Evolutionary conservation across 1,139 yeast species (phyloP), one percentile per base, ranked within the genome.

Genomic region (Kurtzmaniella quercitrusa): DNA sequence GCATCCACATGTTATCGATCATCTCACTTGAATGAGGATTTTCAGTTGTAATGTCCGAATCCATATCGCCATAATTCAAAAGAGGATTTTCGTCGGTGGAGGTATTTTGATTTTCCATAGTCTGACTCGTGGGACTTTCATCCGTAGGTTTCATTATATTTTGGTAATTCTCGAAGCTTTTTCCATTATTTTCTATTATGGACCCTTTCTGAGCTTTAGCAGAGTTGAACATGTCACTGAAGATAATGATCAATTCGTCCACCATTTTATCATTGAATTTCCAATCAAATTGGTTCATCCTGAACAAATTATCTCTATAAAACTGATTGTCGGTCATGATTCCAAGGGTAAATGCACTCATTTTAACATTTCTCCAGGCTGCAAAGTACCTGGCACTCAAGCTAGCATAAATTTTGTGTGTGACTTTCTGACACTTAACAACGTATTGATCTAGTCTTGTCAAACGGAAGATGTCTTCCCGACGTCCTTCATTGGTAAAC

Each of bases 301-400:
- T 50, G 11, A 33, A 28, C 18, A 45, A 40, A 21, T 52, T 50
- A 15, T 45, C 46, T 22, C 49, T 50, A 44, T 60, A 61, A 40
- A 59, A 54, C 0, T 53, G 57, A 28, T 63, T 56, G 12, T 58
- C 52, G 1, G 50, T 52, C 3, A 63, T 43, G 2, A 59, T 45
- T 15, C 54, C 55, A 39, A 57, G 43, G 26, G 66, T 44, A 37
- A 61, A 64, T 3, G 58, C 50, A 26, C 61, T 63, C 2, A 66
- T 65, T 45, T 67, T 66, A 4, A 61, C 52, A 8, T 66, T 55
- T 48, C 67, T 56, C 64, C 46, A 44, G 3, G 46, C 62, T 46
- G 65, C 64, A 48, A 65, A 69, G 47, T 68, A 68, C 33, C 71
- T 50, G 36, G 59, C 59, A 33, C 66, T 59, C 39, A 64, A 47